Evolutionary conservation across 169 alveolate genomes (phyloP).

Genomic region (Cryptosporidium viatorum): DNA sequence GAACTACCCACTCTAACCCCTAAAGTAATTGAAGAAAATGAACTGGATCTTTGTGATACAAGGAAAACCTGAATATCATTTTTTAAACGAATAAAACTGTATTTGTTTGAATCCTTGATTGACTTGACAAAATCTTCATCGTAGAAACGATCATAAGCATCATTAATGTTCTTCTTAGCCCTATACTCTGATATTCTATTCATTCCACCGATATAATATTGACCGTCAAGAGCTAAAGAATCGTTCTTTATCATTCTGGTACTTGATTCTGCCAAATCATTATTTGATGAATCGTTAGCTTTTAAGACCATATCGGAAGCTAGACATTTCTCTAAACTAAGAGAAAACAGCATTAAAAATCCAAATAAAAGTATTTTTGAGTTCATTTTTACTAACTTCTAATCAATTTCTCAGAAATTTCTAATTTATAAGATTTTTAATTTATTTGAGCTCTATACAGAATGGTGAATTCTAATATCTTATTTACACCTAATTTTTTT

Average conservation of each 20-base stretch:
- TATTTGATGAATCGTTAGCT: not conserved
- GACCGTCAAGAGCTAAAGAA: constrained; percentile 30
- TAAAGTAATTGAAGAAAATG: constrained; percentile 6
- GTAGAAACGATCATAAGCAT: not conserved
- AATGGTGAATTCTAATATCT: not conserved
- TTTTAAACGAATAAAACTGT: constrained; percentile 21
- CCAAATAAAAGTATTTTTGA: not conserved
- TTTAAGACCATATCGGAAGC: not conserved
- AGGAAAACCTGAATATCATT: constrained; percentile 54
- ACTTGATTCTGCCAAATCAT: not conserved
- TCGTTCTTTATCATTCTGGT: constrained; percentile 20
- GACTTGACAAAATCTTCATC: constrained; percentile 44
- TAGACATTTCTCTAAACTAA: not conserved
- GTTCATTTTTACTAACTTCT: not conserved
- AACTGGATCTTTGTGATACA: constrained; percentile 28
- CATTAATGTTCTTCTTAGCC: constrained; percentile 9
- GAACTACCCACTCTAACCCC: constrained; percentile 68
- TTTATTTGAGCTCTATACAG: not conserved
- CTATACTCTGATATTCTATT: constrained; percentile 42
- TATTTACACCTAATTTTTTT: not conserved
- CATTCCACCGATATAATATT: constrained; percentile 11
- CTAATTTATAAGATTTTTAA: not conserved
- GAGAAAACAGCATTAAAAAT: not conserved
- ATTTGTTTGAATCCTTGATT: constrained; percentile 22
- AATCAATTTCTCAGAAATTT: not conserved